Evolutionary conservation across 306 rosid species (phyloP).

Genomic region (Gillenia trifoliata): DNA sequence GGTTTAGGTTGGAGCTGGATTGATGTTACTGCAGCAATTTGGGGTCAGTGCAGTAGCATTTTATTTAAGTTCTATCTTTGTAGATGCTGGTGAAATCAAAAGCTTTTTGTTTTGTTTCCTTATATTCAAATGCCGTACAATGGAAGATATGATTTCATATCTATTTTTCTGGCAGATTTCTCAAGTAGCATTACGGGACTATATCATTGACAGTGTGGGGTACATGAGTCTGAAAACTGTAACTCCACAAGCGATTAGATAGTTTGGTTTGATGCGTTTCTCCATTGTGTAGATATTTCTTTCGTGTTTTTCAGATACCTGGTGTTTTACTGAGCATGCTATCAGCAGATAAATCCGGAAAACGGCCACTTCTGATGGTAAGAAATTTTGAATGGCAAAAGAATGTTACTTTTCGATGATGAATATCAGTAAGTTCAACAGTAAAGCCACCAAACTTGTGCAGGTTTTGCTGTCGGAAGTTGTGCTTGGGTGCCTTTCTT

Average conservation of each 20-base stretch:
- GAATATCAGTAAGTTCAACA: background rate
- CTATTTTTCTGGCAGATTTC: constrained; percentile 12
- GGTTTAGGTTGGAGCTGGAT: constrained; percentile 34
- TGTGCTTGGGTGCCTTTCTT: constrained; percentile 4
- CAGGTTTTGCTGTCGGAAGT: constrained; percentile 8
- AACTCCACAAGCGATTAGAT: background rate
- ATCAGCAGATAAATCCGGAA: constrained; percentile 19
- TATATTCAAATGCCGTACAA: background rate
- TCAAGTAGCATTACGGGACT: constrained; percentile 23
- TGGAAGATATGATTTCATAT: background rate
- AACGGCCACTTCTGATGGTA: constrained; percentile 24
- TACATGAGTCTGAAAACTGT: background rate
- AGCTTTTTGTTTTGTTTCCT: too few species aligned
- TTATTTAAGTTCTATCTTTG: constrained; percentile 24
- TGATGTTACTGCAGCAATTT: constrained; percentile 34
- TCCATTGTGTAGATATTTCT: background rate
- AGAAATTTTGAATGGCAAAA: background rate
- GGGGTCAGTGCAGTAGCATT: constrained; percentile 28
- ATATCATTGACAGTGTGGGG: constrained; percentile 19
- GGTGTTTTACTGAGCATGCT: background rate
- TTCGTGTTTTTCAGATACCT: constrained; percentile 1
- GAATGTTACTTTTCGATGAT: background rate
- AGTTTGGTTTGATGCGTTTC: background rate
- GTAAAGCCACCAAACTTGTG: background rate
- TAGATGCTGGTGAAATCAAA: constrained; percentile 17